phyloP scores from a whole-genome alignment of 441 rosid species.

The Iberis amara region DNA sequence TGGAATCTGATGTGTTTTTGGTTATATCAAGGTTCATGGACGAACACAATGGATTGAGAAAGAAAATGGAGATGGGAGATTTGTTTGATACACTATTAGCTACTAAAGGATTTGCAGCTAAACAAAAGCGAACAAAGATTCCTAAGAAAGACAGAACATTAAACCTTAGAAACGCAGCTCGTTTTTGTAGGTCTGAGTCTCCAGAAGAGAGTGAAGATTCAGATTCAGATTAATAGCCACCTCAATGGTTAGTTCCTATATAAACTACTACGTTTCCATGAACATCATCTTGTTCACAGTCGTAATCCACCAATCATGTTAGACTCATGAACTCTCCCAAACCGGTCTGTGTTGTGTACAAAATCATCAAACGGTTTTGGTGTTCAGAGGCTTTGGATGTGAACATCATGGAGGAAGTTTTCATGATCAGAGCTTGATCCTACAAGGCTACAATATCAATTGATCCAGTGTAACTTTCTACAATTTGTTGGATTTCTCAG shows the following conservation, averaged over 20 bases:
- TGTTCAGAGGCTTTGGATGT: background rate
- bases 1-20: constrained; percentile 14
- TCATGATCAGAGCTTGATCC: constrained; percentile 21
- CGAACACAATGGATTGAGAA: constrained; percentile 40
- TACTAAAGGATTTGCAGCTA: constrained; percentile 50
- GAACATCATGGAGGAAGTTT: constrained; percentile 5
- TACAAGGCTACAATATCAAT: too few species aligned
- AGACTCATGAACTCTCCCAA: constrained; percentile 71
- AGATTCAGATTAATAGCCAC: constrained; percentile 12
- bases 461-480: too few species aligned
- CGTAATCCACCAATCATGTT: background rate
- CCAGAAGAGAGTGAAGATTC: constrained; percentile 43
- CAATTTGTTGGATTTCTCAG: too few species aligned
- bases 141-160: constrained; percentile 38
- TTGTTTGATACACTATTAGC: constrained; percentile 48
- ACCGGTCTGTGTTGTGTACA: constrained; percentile 44
- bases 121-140: constrained; percentile 49
- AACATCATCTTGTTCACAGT: background rate
- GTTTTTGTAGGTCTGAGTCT: constrained; percentile 41
- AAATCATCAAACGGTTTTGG: constrained; percentile 14
- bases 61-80: constrained; percentile 76
- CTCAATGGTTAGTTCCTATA: constrained; percentile 9
- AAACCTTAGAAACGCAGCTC: constrained; percentile 39
- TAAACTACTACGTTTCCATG: background rate
- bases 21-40: constrained; percentile 43